Base-by-base conservation (phyloP, 2,329 filamentous ascomycete genomes). In the Exserohilum turcica region DNA sequence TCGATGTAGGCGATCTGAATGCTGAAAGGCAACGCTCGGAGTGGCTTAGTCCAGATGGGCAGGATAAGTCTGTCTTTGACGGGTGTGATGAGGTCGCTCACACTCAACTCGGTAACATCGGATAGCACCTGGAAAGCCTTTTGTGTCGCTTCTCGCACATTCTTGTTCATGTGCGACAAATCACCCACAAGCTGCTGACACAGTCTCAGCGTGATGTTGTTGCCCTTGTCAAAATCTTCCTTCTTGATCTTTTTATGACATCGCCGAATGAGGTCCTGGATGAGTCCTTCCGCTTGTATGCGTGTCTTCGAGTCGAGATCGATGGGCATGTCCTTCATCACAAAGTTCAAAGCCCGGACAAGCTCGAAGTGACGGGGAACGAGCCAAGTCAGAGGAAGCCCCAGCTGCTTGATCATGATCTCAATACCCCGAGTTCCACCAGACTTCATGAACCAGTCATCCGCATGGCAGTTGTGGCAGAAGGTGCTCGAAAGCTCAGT, bases 1-100 rank as follows among this genome's bases (percentile, higher is more conserved):
- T 99, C 95, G 63, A 99, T 97, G 70, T 96, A 97, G 3, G 94
- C 95, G 63, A 99, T 99, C 77, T 99, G 95, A 2, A 91, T 93
- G 5, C 91, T 84, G 70, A 99, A 99, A 0, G 94, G 94, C 56
- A 99, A 79, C 0, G 94, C 95, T 56, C 94, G 85, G 16, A 99
- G 77, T 12, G 94, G 94, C 73, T 99, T 99, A 62, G 91, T 90
- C 78, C 94, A 99, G 42, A 99, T 97, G 0, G 92, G 91, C 54
- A 87, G 83, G n/a, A 97, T 80, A 31, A 97, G 83, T 28, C 91
- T 84, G 54, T 97, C 92, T 74, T 94, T 96, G 66, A 96, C 91
- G 0, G 92, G 92, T 60, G 89, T 86, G 33, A 99, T 84, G 33
- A 99, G 80, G 74, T 97, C 92, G 79, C 92, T 90, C 3, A 97